Conservation (phyloP, 2,329 filamentous ascomycete genomes). For the Fusarium tricinctum region DNA sequence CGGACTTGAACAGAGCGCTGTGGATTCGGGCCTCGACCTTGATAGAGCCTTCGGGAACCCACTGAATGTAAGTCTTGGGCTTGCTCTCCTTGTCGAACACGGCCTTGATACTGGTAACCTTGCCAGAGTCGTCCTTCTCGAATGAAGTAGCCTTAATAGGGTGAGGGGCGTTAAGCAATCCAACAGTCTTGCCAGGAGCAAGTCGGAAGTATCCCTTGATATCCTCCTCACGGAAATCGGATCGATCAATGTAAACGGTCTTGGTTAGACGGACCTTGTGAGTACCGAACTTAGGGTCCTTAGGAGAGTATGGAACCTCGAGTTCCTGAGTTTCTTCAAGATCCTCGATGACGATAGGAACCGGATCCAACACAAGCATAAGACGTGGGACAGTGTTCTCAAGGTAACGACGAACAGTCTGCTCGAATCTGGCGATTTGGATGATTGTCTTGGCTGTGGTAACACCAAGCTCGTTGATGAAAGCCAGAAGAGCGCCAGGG, state of each 20-base stretch:
- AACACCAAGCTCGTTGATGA: slow-evolving; percentile 91
- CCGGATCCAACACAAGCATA: slow-evolving; percentile 89
- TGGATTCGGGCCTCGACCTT: slow-evolving; percentile 83
- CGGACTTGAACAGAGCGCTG: slow-evolving; percentile 87
- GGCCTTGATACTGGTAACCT: slow-evolving; percentile 74
- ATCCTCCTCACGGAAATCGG: slow-evolving; percentile 82
- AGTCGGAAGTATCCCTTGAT: slow-evolving; percentile 84
- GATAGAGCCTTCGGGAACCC: slow-evolving; percentile 79
- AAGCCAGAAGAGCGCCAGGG: slow-evolving; percentile 88
- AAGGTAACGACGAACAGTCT: slow-evolving; percentile 86
- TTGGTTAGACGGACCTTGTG: slow-evolving; percentile 76
- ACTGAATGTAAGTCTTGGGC: slow-evolving; percentile 89
- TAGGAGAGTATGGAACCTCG: slow-evolving; percentile 84
- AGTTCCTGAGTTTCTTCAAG: slow-evolving; percentile 70
- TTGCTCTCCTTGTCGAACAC: slow-evolving; percentile 78
- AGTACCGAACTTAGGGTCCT: slow-evolving; percentile 77
- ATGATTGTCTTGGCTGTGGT: slow-evolving; percentile 86
- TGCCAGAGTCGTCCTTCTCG: slow-evolving; percentile 74
- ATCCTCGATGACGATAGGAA: slow-evolving; percentile 86
- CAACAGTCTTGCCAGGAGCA: slow-evolving; percentile 81
- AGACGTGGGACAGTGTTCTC: slow-evolving; percentile 89
- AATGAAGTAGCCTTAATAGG: slow-evolving; percentile 80
- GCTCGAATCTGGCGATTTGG: slow-evolving; percentile 85
- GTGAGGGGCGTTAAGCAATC: slow-evolving; percentile 78
- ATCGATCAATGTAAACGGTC: slow-evolving; percentile 87